A percentile compares a stretch with the other conserved stretches of the same genome.
Evolutionary conservation across 1,139 yeast species (phyloP).

Genomic region (Saccharomyces hybrid): DNA sequence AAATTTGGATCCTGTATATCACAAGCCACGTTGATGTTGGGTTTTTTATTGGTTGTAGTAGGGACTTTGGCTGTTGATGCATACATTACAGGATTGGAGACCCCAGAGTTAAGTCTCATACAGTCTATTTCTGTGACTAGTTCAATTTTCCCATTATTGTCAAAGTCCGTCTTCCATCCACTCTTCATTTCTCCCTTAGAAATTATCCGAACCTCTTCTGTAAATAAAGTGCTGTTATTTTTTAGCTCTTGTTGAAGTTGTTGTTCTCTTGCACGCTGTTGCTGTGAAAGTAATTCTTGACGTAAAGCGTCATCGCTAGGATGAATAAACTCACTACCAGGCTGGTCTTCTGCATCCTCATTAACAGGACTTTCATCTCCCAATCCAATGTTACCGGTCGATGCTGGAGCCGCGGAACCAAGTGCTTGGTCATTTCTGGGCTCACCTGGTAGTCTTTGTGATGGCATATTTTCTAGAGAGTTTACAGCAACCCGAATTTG

Average conservation of each 20-base stretch:
- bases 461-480: conserved; percentile 21
- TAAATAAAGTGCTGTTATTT: conserved; percentile 40
- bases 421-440: conserved; percentile 4
- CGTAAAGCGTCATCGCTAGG: conserved; percentile 38
- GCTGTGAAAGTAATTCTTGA: conserved; percentile 29
- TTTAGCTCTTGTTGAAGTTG: conserved; percentile 28
- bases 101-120: conserved; percentile 51
- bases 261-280: conserved; percentile 31
- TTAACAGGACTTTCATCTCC: conserved; percentile 1
- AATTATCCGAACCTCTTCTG: conserved; percentile 67
- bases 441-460: conserved; percentile 6
- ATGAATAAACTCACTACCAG: conserved; percentile 27
- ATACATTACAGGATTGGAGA: conserved; percentile 34
- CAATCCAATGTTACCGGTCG: background rate
- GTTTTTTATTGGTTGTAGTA: conserved; percentile 21
- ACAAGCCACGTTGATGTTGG: conserved; percentile 56
- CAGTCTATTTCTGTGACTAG: conserved; percentile 62
- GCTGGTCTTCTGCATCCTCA: conserved; percentile 18
- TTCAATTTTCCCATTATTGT: conserved; percentile 68
- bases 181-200: conserved; percentile 72
- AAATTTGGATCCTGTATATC: conserved; percentile 75
- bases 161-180: conserved; percentile 93
- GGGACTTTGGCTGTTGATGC: conserved; percentile 23
- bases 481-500: conserved; percentile 31
- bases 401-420: background rate